These are phyloP conservation scores for Pseudogymnoascus sp. DNA, from an alignment of 2,329 filamentous ascomycete genomes.

Conservation along the genomic window DNA sequence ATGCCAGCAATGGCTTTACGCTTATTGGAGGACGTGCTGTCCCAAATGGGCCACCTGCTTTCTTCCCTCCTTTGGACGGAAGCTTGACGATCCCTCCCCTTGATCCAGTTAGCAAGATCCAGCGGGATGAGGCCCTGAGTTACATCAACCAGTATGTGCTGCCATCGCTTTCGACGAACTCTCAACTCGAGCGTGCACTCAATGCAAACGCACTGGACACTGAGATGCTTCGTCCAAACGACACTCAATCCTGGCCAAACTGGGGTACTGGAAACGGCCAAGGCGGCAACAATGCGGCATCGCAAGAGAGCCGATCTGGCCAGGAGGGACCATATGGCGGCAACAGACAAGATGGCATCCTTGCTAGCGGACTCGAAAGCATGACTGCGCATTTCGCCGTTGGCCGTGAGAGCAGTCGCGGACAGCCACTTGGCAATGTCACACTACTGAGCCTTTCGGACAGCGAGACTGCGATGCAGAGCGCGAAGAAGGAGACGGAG, in stretches of 20 bases:
- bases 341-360: constrained; percentile 22
- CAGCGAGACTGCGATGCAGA: constrained; percentile 46
- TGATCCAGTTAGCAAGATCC: constrained; percentile 58
- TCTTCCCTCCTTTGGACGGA: constrained; percentile 43
- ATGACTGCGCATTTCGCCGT: constrained; percentile 29
- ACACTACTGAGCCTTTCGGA: constrained; percentile 55
- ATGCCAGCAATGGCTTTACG: constrained; percentile 50
- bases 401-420: constrained; percentile 23
- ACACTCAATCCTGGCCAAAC: constrained; percentile 22
- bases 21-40: constrained; percentile 59
- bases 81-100: constrained; percentile 35
- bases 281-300: neutral
- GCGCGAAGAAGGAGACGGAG: constrained; percentile 52
- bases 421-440: constrained; percentile 25
- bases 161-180: constrained; percentile 35
- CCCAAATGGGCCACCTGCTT: constrained; percentile 55
- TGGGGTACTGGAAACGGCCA: constrained; percentile 22
- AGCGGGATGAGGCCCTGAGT: constrained; percentile 57
- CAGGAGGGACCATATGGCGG: constrained; percentile 17
- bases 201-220: constrained; percentile 27
- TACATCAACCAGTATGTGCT: constrained; percentile 65
- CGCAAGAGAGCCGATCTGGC: constrained; percentile 12
- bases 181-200: constrained; percentile 30
- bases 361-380: constrained; percentile 26
- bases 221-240: constrained; percentile 24